A percentile compares a stretch with the other conserved stretches of the same genome.
Conservation (phyloP, 441 rosid genomes). For the Erodium chrysanthum region DNA sequence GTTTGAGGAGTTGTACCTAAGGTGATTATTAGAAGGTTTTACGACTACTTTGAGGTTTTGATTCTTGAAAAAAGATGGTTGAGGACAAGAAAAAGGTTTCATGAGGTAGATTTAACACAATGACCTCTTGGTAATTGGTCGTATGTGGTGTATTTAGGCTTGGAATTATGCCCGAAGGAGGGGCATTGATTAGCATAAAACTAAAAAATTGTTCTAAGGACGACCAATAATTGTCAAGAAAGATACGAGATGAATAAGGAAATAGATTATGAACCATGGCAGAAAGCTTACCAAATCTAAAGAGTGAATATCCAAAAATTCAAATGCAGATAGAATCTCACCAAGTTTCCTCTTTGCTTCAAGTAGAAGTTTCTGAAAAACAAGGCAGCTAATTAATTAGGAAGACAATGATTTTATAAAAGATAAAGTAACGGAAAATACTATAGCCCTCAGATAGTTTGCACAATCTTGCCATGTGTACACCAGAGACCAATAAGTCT, state of each 20-base stretch:
- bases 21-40: no score
- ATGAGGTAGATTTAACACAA: no score
- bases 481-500: not conserved
- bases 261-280: not conserved
- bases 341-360: conserved; percentile 88
- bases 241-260: not conserved
- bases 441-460: not conserved
- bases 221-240: not conserved
- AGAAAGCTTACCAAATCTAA: conserved; percentile 57
- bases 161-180: no score
- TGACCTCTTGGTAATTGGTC: no score
- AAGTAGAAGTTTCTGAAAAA: conserved; percentile 59
- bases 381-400: conserved; percentile 3
- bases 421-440: not conserved
- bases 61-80: no score
- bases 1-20: no score
- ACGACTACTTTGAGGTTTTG: no score
- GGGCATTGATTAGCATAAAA: no score
- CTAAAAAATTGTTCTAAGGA: no score
- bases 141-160: no score
- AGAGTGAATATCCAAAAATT: conserved; percentile 66
- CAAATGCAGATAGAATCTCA: conserved; percentile 83
- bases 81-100: no score
- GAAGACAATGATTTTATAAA: not conserved
- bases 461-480: not conserved